Evolutionary conservation across 2,329 filamentous ascomycete genomes (phyloP).

Genomic region (Sphaerulina vaccinii): DNA sequence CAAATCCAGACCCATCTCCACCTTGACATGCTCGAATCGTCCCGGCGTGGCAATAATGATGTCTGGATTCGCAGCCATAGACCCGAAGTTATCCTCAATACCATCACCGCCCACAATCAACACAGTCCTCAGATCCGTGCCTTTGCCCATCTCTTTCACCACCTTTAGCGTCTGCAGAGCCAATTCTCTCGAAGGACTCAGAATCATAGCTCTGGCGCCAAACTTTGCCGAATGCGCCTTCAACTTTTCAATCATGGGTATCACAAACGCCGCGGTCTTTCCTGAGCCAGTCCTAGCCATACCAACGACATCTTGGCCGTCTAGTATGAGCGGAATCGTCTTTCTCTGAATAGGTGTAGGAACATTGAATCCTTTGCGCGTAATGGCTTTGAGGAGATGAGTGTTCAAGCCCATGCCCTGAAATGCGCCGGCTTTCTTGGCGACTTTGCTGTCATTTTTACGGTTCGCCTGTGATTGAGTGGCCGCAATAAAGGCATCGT

Average conservation of each 20-base stretch:
- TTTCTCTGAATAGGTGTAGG: constrained; percentile 98
- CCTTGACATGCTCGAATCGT: constrained; percentile 92
- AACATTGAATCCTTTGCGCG: constrained; percentile 89
- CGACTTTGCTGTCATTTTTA: constrained; percentile 76
- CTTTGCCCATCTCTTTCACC: constrained; percentile 87
- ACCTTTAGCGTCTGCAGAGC: constrained; percentile 95
- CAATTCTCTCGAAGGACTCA: constrained; percentile 91
- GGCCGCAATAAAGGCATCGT: constrained; percentile 88
- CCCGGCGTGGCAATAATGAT: constrained; percentile 97
- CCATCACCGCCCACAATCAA: constrained; percentile 93
- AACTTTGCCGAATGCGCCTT: constrained; percentile 84
- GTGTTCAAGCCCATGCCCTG: constrained; percentile 89
- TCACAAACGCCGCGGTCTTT: constrained; percentile 97
- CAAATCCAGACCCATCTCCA: constrained; percentile 92
- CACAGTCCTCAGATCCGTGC: constrained; percentile 87
- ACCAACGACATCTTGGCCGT: constrained; percentile 92
- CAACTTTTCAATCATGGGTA: constrained; percentile 94
- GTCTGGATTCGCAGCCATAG: constrained; percentile 92
- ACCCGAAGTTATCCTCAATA: constrained; percentile 88
- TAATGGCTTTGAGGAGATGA: constrained; percentile 83
- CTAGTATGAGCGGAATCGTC: constrained; percentile 86
- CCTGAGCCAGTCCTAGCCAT: constrained; percentile 99
- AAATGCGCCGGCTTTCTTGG: constrained; percentile 95
- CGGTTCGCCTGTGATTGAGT: constrained; percentile 84
- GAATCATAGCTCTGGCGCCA: constrained; percentile 78